Evolutionary conservation across 2,329 filamentous ascomycete genomes (phyloP), one percentile per base, ranked within the genome.

Genomic region (Cordyceps militaris): DNA sequence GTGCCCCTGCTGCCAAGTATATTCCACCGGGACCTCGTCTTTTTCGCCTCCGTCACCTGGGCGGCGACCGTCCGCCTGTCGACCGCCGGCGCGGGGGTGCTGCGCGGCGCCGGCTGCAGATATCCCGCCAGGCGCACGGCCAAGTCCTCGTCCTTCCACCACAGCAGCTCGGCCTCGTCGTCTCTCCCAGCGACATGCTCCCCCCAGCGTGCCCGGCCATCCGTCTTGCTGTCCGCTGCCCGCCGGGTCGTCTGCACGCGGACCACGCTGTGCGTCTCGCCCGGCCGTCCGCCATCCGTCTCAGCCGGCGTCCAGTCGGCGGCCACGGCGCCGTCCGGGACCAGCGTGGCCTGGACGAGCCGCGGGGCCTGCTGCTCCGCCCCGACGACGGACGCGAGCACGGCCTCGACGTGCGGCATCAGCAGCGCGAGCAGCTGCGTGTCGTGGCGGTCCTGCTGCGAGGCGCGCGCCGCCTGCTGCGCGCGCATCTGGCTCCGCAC

Each of bases 61-160:
- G 62, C 62, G 54, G 69, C 65, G 19, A 72, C 65, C 0, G 65
- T 61, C 36, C 59, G 61, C 36, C 66, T 59, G 57, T 69, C 63
- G 11, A 64, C 30, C 3, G 14, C 52, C 8, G 42, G 59, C 63
- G 34, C 3, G 13, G 30, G 6, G 6, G 30, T 10, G 30, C 1
- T 60, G 60, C 23, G 59, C n/a, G n/a, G n/a, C 28, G 64, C 59
- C 1, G 73, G 73, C 63, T 71, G 68, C 8, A 78, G 61, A 55
- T 71, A 66, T 5, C 57, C 61, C 4, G 74, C 73, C 36, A 78
- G 61, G 7, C 75, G 68, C 7, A 59, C 61, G 1, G 75, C 74
- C 70, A 75, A 68, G 1, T 60, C 63, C 60, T 76, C 75, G 47
- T 78, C 74, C 7, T 50, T 60, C 69, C 73, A 78, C 73, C 74